Evolutionary conservation across 345 rosid species (phyloP), one percentile per base, ranked within the genome.

Genomic region (Arabis hirsuta): DNA sequence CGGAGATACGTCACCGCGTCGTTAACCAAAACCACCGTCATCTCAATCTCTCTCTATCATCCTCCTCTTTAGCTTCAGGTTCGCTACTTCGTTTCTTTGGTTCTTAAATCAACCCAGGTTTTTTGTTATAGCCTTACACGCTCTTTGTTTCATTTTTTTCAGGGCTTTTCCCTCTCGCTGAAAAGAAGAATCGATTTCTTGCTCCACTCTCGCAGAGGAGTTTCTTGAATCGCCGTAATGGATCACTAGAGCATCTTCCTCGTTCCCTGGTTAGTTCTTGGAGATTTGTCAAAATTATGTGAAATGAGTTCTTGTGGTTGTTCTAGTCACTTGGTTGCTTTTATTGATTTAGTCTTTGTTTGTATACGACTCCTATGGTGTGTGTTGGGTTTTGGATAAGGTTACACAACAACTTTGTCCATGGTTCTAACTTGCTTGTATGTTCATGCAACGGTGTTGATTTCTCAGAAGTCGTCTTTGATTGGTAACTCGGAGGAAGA

Each of bases 401-500:
- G 69, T 61, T 67, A 13, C 62, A 32, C 8, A 42, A 51, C 59
- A 48, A 24, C 48, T 10, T 26, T 56, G 5, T 4, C 0, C 3
- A 31, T 62, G 47, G 55, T 44, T 32, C 1, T 32, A 32, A 29
- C 32, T 44, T 56, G 34, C 51, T 55, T 41, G 2, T 50, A 4
- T 55, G 34, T 31, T 50, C 41, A 31, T 62, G 55, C 45, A 26
- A 34, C 3, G 44, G 26, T 53, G 4, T 65, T 60, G 57, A 12
- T 39, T 48, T 29, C 48, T 29, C 48, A 76, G 80, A 71, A 13
- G 4, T 64, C 76, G 1, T 31, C 72, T 55, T 48, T 71, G 50
- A 64, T 76, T 42, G 67, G 72, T 32, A 50, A 51, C 56, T 76
- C 76, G n/a, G 76, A 71, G 32, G 64, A 65, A 56, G 69, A 48